Evolutionary conservation across 2,329 filamentous ascomycete genomes (phyloP), one percentile per base, ranked within the genome.

Genomic region (Talaromyces amestolkiae): DNA sequence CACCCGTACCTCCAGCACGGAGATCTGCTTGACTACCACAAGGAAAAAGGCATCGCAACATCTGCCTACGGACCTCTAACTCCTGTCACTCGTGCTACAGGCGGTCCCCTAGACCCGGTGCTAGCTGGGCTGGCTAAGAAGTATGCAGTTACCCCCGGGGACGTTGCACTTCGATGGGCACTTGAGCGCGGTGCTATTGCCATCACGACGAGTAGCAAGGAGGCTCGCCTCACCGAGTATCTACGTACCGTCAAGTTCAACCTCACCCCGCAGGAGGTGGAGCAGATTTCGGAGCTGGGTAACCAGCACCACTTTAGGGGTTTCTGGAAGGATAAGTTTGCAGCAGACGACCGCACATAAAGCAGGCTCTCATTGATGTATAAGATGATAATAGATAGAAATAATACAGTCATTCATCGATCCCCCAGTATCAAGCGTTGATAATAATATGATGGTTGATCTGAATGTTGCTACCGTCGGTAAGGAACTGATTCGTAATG

Each of bases 401-500:
- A 59, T 45, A 31, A 31, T 31, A 39, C 22, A 27, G 41, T 33
- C 37, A 22, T 31, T 54, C 15, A 27, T 59, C 56, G 8, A 33
- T 33, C 10, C 19, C 22, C 2, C 15, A 6, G 4, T 45, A 22
- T 3, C 22, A n/a, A 11, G 39, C n/a, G 9, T n/a, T 59, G 33
- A 24, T 37, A 11, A 7, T 31, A 7, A 4, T 31, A 7, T 31
- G 27, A 31, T 31, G 27, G 27, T 11, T 53, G 49, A 7, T 49
- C 31, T 54, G 53, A n/a, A 81, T 88, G 85, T 88, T 80, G 85
- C 85, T 78, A 78, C 83, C 85, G 84, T 88, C 82, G 85, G 86
- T 88, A 88, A 88, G 85, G 86, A 87, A 86, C 85, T 77, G 77
- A 78, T 80, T 81, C 81, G 75, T 87, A 83, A 87, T 85, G 70